Evolutionary conservation across 768 basidiomycete genomes (phyloP), one percentile per base, ranked within the genome.

Genomic region (Candolleomyces efflorescens): DNA sequence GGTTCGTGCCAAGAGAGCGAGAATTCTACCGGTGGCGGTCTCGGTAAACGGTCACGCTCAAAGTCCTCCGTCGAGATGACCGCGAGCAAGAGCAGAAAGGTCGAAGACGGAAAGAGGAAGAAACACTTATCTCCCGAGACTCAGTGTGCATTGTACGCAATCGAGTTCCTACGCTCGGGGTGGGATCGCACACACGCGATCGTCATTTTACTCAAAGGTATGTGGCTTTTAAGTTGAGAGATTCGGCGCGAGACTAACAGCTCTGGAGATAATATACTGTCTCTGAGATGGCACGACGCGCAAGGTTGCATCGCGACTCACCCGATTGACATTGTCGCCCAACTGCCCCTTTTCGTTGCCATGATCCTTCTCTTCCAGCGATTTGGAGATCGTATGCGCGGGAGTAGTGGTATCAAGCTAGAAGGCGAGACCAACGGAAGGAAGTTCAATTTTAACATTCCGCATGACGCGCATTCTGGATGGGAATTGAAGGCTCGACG

Each of bases 281-380:
- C 37, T 12, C 23, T 54, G 5, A 7, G 22, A 15, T 54, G 41
- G 39, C 44, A 54, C 53, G 53, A 54, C 41, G n/a, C 53, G 4
- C 53, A 54, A 36, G 53, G 53, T 10, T 54, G 17, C 39, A 54
- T 54, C 15, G 2, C 23, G 7, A 54, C 53, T 5, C 13, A 24
- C 44, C 15, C 53, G 5, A 26, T 54, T 41, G 53, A 54, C 41
- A 54, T 54, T 23, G 53, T 54, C 27, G 41, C 27, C 4, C 53
- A 54, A 22, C 44, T 54, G 10, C 53, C 53, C 9, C 24, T 44
- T 5, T 10, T 54, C 9, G 53, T 54, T 13, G 53, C 24, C 6
- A 54, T 54, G 39, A 17, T 45, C 11, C 24, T 54, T 20, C 11
- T 54, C n/a, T 54, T 54, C 24, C 53, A 54, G 20, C 39, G 53